Percentiles rank a stretch among this genome's conserved stretches.
These are phyloP conservation scores for Zea luxurians DNA, from an alignment of 176 grass and related monocot genomes.

Conservation along the genomic window DNA sequence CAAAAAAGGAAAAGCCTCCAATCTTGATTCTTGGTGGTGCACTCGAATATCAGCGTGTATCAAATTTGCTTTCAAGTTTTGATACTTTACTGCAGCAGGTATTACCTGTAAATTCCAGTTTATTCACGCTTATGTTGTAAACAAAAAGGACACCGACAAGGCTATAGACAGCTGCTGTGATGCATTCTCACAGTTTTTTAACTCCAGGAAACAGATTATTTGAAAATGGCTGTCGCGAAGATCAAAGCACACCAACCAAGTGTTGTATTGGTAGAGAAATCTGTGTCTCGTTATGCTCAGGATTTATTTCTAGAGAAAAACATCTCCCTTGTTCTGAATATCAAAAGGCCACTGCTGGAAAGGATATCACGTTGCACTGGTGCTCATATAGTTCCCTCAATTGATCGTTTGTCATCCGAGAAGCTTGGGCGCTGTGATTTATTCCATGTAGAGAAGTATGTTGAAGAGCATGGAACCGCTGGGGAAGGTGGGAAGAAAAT, in stretches of 20 bases:
- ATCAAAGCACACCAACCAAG: conserved; percentile 90
- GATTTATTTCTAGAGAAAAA: conserved; percentile 86
- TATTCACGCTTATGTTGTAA: conserved; percentile 16
- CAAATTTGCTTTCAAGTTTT: conserved; percentile 99
- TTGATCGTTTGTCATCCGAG: conserved; percentile 85
- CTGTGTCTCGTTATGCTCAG: conserved; percentile 89
- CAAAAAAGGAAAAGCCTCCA: conserved; percentile 71
- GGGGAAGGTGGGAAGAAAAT: conserved; percentile 75
- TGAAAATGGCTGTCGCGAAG: conserved; percentile 97
- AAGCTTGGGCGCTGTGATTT: conserved; percentile 88
- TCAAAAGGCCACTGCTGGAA: conserved; percentile 87
- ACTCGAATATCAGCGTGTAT: conserved; percentile 95
- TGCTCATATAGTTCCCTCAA: conserved; percentile 86
- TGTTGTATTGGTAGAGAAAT: conserved; percentile 95
- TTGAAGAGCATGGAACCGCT: conserved; percentile 85
- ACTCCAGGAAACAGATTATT: conserved; percentile 90
- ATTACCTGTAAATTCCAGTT: conserved; percentile 22
- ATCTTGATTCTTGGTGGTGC: conserved; percentile 92
- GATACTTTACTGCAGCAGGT: conserved; percentile 99
- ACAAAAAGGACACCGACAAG: conserved; percentile 13
- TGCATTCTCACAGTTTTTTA: conserved; percentile 31
- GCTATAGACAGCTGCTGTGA: conserved; percentile 16
- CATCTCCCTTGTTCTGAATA: conserved; percentile 95
- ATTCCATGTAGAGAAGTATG: conserved; percentile 94
- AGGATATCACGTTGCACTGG: conserved; percentile 94